Percentiles rank a stretch among this genome's conserved stretches.
phyloP scores from a whole-genome alignment of 257 asterid genomes.

The Ophiorrhiza pumila region DNA sequence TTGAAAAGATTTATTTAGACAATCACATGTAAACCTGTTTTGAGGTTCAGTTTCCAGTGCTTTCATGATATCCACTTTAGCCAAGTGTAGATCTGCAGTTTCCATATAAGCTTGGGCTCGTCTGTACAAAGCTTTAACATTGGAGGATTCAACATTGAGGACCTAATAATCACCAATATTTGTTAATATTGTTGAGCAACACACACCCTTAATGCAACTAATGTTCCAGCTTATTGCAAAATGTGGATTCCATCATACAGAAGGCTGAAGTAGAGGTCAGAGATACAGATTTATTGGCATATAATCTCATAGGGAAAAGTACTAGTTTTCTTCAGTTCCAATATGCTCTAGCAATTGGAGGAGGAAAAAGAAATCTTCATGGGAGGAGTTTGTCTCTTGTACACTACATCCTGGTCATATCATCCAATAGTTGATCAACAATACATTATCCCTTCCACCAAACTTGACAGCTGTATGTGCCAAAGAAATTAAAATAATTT shows the following conservation, averaged over 20 bases:
- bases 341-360: neutral
- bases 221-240: neutral
- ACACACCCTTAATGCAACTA: conserved; percentile 6
- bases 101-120: conserved; percentile 48
- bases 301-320: neutral
- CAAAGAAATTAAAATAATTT: neutral
- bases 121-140: conserved; percentile 45
- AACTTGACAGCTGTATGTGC: neutral
- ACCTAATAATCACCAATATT: conserved; percentile 31
- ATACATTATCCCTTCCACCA: neutral
- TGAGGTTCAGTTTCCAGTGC: conserved; percentile 42
- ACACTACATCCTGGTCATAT: neutral
- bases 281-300: neutral
- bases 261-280: neutral
- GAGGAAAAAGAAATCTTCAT: neutral
- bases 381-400: neutral
- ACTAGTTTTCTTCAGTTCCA: neutral
- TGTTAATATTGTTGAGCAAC: conserved; percentile 3
- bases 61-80: conserved; percentile 40
- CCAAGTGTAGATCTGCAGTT: conserved; percentile 38
- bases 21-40: conserved; percentile 28
- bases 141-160: conserved; percentile 52
- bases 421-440: neutral
- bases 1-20: neutral
- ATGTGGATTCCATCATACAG: neutral